These are phyloP conservation scores for Conringia planisiliqua DNA, from an alignment of 345 rosid genomes.

Conservation along the genomic window DNA sequence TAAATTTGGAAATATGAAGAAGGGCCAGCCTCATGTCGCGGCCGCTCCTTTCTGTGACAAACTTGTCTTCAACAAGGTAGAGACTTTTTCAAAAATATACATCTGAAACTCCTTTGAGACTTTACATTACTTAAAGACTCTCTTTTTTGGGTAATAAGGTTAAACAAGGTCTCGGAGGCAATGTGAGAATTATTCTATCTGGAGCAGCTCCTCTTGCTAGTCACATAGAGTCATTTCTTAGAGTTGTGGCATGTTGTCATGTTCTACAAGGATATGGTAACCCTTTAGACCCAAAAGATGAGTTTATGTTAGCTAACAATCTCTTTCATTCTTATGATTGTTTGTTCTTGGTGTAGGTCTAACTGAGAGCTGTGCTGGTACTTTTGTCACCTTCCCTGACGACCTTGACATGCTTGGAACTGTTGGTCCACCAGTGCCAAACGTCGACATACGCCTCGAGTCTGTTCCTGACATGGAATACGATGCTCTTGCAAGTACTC, in stretches of 20 bases:
- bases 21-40: constrained; percentile 47
- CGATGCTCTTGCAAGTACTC: constrained; percentile 70
- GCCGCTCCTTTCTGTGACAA: constrained; percentile 83
- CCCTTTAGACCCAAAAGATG: background rate
- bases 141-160: constrained; percentile 37
- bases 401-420: constrained; percentile 73
- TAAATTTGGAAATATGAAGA: constrained; percentile 61
- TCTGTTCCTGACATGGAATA: constrained; percentile 87
- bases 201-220: constrained; percentile 87
- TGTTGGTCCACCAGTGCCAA: constrained; percentile 93
- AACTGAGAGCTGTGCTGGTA: constrained; percentile 87
- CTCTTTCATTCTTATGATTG: background rate
- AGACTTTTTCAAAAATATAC: background rate
- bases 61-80: constrained; percentile 75
- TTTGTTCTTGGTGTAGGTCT: constrained; percentile 47
- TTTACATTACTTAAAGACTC: background rate
- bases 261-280: constrained; percentile 93
- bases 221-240: constrained; percentile 75
- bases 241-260: constrained; percentile 87
- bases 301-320: background rate
- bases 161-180: constrained; percentile 83
- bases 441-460: constrained; percentile 72
- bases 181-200: constrained; percentile 70
- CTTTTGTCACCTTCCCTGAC: constrained; percentile 77
- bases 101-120: background rate